These are phyloP conservation scores for Cudoniella acicularis DNA, from an alignment of 495 filamentous ascomycete genomes.

Conservation along the genomic window DNA sequence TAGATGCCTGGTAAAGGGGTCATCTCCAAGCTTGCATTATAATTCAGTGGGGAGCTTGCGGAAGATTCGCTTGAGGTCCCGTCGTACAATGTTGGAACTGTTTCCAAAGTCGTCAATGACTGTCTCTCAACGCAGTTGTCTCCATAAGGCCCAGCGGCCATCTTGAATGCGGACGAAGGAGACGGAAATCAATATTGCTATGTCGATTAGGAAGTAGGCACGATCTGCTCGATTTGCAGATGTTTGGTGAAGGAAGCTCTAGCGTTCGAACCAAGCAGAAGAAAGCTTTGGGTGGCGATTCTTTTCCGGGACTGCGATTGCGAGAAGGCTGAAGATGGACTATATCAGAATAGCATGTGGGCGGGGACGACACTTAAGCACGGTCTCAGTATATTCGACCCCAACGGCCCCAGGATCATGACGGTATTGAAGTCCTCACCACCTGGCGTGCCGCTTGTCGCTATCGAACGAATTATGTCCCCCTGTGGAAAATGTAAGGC, in stretches of 20 bases:
- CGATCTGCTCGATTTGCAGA: no score
- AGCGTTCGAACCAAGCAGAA: not conserved
- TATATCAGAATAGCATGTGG: not conserved
- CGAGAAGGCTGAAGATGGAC: not conserved
- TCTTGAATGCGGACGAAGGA: not conserved
- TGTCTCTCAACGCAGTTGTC: not conserved
- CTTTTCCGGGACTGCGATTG: not conserved
- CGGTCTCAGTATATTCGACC: not conserved
- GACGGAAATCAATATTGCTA: no score
- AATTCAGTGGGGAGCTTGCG: constrained; percentile 24
- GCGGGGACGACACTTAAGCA: not conserved
- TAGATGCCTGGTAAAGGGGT: not conserved
- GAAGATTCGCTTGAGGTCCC: constrained; percentile 27
- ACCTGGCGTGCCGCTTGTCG: not conserved
- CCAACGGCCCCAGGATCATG: not conserved
- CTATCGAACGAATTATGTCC: not conserved
- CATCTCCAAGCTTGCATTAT: constrained; percentile 15
- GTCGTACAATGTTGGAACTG: constrained; percentile 16
- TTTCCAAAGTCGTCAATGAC: not conserved
- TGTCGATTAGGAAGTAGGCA: no score
- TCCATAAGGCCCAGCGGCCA: not conserved
- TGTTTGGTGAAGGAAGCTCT: no score
- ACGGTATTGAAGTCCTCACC: not conserved
- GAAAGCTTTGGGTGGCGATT: not conserved
- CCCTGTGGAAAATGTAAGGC: not conserved